A percentile compares a stretch with the other conserved stretches of the same genome.
Evolutionary conservation across 164 flowering plant species (phyloP).

Genomic region (Houttuynia cordata): DNA sequence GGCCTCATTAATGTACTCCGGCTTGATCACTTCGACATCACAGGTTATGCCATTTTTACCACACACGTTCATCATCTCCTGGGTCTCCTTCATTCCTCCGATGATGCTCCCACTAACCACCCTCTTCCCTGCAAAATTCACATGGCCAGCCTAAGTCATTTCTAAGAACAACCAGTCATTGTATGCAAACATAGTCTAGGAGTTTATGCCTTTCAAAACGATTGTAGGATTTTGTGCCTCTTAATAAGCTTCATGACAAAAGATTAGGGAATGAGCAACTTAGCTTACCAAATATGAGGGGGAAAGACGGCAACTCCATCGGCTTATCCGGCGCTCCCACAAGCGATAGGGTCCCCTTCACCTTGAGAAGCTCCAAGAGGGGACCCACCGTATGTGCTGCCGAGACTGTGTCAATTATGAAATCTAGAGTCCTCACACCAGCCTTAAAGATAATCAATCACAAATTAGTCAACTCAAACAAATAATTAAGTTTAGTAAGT

Average conservation of each 20-base stretch:
- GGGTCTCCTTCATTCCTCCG: constrained; percentile 21
- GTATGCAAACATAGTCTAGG: not conserved
- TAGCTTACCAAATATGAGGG: constrained; percentile 30
- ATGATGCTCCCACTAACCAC: constrained; percentile 8
- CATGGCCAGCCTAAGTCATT: not conserved
- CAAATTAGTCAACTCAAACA: no score
- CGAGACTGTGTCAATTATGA: constrained; percentile 38
- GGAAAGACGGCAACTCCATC: constrained; percentile 24
- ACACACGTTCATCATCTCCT: constrained; percentile 16
- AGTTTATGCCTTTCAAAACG: no score
- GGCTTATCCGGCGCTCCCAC: constrained; percentile 39
- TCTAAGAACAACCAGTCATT: not conserved
- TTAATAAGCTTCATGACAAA: no score
- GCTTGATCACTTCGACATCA: constrained; percentile 17
- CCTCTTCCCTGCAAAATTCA: constrained; percentile 6
- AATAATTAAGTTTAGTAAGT: no score
- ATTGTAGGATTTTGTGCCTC: no score
- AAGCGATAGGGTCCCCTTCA: constrained; percentile 28
- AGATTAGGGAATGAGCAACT: not conserved
- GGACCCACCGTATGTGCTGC: constrained; percentile 30
- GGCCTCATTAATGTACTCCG: constrained; percentile 15
- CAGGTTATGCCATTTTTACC: constrained; percentile 14
- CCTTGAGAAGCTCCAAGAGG: constrained; percentile 24
- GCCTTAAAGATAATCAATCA: constrained; percentile 12
- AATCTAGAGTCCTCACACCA: constrained; percentile 31